Percentiles rank a stretch among this genome's conserved stretches.
These are phyloP conservation scores for Microcyclosporella mali DNA, from an alignment of 2,329 filamentous ascomycete species.

Conservation along the genomic window DNA sequence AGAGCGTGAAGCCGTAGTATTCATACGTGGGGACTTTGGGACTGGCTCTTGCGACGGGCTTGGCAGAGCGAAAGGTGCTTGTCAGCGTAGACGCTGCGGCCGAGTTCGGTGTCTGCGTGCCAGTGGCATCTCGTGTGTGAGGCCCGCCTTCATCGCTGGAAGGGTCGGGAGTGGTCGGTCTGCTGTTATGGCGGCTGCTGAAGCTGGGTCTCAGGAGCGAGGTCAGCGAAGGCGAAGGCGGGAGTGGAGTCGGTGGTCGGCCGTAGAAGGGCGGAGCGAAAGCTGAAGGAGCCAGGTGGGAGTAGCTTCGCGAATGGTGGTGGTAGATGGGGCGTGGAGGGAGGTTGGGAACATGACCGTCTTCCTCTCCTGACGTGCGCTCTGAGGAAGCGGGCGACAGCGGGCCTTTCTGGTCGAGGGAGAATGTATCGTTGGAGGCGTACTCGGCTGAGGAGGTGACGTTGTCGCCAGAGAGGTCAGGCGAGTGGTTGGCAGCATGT, in stretches of 20 bases:
- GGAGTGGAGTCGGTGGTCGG: conserved; percentile 86
- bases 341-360: conserved; percentile 25
- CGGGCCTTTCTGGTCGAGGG: conserved; percentile 28
- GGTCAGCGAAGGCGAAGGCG: conserved; percentile 85
- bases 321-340: conserved; percentile 36
- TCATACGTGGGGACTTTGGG: conserved; percentile 98
- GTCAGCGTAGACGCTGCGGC: conserved; percentile 55
- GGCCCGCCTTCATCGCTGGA: conserved; percentile 66
- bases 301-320: conserved; percentile 39
- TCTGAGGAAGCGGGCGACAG: conserved; percentile 27
- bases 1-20: conserved; percentile 97
- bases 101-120: conserved; percentile 43
- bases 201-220: conserved; percentile 74
- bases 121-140: conserved; percentile 30
- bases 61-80: conserved; percentile 47
- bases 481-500: conserved; percentile 9
- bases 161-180: conserved; percentile 88
- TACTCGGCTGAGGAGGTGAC: conserved; percentile 35
- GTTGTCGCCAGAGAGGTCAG: conserved; percentile 20
- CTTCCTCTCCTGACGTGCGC: conserved; percentile 24
- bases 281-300: conserved; percentile 36
- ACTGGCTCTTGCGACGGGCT: conserved; percentile 70
- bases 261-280: conserved; percentile 92
- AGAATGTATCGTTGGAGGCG: conserved; percentile 35
- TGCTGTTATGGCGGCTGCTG: conserved; percentile 58